A percentile compares a stretch with the other conserved stretches of the same genome.
phyloP scores from a whole-genome alignment of 768 basidiomycete genomes.

The Phlegmacium glaucopus region DNA sequence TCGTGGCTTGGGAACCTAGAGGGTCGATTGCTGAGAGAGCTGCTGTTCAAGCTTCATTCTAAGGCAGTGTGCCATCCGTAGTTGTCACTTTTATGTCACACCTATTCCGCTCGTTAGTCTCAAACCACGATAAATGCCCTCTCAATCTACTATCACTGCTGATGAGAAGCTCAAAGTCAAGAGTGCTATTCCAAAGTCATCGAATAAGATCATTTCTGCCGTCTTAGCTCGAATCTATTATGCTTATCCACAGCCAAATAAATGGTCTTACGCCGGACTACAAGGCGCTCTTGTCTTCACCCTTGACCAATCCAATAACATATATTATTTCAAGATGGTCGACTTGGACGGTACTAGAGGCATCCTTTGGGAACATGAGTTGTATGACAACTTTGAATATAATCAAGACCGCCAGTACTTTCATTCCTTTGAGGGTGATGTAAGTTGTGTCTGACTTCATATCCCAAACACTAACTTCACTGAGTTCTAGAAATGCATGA shows the following conservation, averaged over 20 bases:
- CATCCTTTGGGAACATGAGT: constrained; percentile 90
- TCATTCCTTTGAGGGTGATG: constrained; percentile 90
- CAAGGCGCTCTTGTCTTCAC: constrained; percentile 83
- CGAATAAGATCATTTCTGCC: constrained; percentile 79
- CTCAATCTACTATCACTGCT: constrained; percentile 61
- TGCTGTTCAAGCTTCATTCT: constrained; percentile 62
- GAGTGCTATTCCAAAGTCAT: constrained; percentile 47
- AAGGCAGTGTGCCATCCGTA: too few relatives aligned
- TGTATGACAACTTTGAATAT: constrained; percentile 81
- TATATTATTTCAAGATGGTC: constrained; percentile 71
- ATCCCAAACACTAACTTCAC: constrained; percentile 3
- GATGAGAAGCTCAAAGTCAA: constrained; percentile 82
- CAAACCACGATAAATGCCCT: constrained; percentile 52
- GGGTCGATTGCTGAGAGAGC: constrained; percentile 66
- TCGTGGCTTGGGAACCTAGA: constrained; percentile 61
- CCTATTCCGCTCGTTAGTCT: neutral
- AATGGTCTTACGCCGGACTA: constrained; percentile 86
- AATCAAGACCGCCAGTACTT: constrained; percentile 86
- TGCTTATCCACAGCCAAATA: constrained; percentile 69
- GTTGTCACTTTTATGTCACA: neutral
- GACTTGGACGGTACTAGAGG: constrained; percentile 84
- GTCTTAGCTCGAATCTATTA: constrained; percentile 88
- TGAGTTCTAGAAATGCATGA: constrained; percentile 74
- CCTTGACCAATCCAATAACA: constrained; percentile 53
- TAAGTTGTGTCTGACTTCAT: constrained; percentile 39